A percentile compares a stretch with the other conserved stretches of the same genome.
Conservation (phyloP, 371 early-diverging fungal species). For the Catenaria anguillulae region DNA sequence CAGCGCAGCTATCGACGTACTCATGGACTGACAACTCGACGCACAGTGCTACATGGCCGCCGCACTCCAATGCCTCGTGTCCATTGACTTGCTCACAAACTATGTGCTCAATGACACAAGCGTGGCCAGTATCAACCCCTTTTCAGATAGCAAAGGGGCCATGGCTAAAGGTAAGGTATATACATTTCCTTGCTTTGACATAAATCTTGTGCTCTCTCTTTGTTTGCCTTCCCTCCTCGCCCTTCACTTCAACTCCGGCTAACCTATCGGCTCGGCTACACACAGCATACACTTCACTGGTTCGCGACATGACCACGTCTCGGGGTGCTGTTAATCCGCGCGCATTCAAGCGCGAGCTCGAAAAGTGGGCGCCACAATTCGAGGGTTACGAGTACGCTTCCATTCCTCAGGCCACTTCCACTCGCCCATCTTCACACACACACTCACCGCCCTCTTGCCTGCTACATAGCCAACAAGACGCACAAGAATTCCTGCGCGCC, state of each 20-base stretch:
- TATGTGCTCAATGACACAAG: not conserved
- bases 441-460: too few relatives aligned
- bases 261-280: too few relatives aligned
- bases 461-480: conserved; percentile 21
- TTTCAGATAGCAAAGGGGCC: not conserved
- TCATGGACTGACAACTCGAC: not conserved
- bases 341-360: conserved; percentile 19
- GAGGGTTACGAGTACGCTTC: conserved; percentile 18
- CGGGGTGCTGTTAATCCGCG: conserved; percentile 10
- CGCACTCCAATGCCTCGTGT: not conserved
- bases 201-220: too few relatives aligned
- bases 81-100: not conserved
- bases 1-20: not conserved
- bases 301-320: not conserved
- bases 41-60: not conserved
- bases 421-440: not conserved
- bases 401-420: not conserved
- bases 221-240: too few relatives aligned
- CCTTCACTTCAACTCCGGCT: too few relatives aligned
- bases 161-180: not conserved
- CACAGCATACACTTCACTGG: not conserved
- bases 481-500: conserved; percentile 31
- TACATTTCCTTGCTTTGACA: too few relatives aligned
- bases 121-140: not conserved
- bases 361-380: conserved; percentile 21